Percentiles rank a stretch among this genome's conserved stretches.
These are phyloP conservation scores for Solanum chaucha DNA, from an alignment of 257 asterid genomes.

Conservation along the genomic window DNA sequence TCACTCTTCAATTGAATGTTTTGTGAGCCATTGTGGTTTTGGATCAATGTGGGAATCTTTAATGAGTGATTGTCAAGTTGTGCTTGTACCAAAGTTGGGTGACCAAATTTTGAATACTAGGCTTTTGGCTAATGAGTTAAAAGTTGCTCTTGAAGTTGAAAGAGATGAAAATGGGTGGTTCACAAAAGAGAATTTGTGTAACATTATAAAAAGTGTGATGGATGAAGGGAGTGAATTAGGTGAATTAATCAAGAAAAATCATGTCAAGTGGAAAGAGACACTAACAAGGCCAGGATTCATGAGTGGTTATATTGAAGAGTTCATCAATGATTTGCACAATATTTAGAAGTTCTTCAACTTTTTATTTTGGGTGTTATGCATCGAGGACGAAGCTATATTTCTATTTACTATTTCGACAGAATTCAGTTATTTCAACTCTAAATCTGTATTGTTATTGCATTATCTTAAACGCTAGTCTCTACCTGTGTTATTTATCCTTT, in stretches of 20 bases:
- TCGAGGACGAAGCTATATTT: background rate
- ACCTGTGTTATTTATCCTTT: background rate
- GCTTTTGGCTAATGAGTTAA: slow-evolving; percentile 48
- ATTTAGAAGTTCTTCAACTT: slow-evolving; percentile 7
- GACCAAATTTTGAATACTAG: slow-evolving; percentile 68
- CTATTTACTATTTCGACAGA: background rate
- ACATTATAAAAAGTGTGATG: slow-evolving; percentile 42
- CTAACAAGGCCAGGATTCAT: slow-evolving; percentile 24
- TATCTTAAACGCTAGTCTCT: background rate
- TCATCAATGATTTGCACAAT: slow-evolving; percentile 33
- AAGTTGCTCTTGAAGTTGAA: slow-evolving; percentile 78
- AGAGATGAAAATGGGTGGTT: slow-evolving; percentile 60
- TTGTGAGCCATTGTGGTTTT: slow-evolving; percentile 81
- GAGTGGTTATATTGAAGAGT: slow-evolving; percentile 38
- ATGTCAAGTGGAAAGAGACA: slow-evolving; percentile 42
- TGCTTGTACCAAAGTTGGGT: slow-evolving; percentile 54
- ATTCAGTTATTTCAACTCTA: background rate
- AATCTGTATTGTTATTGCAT: background rate
- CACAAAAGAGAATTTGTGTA: slow-evolving; percentile 47
- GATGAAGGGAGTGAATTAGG: slow-evolving; percentile 39
- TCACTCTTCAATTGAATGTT: slow-evolving; percentile 34
- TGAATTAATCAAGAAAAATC: slow-evolving; percentile 36
- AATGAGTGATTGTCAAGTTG: slow-evolving; percentile 53
- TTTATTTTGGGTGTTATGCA: background rate
- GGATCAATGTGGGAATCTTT: slow-evolving; percentile 93